Percentiles rank a stretch among this genome's conserved stretches.
phyloP scores from a whole-genome alignment of 352 stramenopile species.

The Phytophthora cajani region DNA sequence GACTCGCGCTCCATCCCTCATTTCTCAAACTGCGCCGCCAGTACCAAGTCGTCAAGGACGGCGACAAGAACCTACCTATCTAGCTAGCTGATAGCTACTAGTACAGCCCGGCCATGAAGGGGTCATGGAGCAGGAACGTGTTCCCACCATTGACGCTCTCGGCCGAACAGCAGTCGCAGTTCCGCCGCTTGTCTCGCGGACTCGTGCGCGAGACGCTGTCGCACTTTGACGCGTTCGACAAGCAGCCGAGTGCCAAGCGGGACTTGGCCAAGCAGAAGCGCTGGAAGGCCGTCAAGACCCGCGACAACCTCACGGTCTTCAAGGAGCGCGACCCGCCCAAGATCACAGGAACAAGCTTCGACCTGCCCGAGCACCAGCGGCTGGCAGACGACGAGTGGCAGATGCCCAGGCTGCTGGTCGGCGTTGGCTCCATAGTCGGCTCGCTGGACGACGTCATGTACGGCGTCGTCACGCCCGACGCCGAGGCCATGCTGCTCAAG shows the following conservation, averaged over 20 bases:
- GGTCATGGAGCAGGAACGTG: constrained; percentile 37
- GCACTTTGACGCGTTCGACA: constrained; percentile 41
- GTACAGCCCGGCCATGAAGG: constrained; percentile 17
- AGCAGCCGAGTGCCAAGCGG: constrained; percentile 13
- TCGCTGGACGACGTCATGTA: constrained; percentile 75
- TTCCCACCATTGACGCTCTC: constrained; percentile 40
- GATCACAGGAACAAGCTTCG: constrained; percentile 35
- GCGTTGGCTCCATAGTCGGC: constrained; percentile 48
- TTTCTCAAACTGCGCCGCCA: constrained; percentile 19
- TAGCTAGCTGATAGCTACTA: no score
- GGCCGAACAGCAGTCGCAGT: constrained; percentile 29
- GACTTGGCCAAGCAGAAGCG: constrained; percentile 35
- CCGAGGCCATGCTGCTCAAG: constrained; percentile 47
- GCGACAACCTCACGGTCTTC: constrained; percentile 48
- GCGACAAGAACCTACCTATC: no score
- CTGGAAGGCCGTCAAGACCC: constrained; percentile 55
- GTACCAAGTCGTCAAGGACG: background rate
- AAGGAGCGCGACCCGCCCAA: constrained; percentile 49
- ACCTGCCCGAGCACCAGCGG: constrained; percentile 33
- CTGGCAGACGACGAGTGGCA: constrained; percentile 50
- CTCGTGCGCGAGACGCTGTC: constrained; percentile 44
- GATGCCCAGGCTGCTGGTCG: constrained; percentile 54
- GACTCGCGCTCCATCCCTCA: constrained; percentile 6
- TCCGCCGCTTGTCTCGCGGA: constrained; percentile 32
- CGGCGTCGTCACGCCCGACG: constrained; percentile 48